Conservation (phyloP, 106 monocot genomes). For the Dendrobium nobile region DNA sequence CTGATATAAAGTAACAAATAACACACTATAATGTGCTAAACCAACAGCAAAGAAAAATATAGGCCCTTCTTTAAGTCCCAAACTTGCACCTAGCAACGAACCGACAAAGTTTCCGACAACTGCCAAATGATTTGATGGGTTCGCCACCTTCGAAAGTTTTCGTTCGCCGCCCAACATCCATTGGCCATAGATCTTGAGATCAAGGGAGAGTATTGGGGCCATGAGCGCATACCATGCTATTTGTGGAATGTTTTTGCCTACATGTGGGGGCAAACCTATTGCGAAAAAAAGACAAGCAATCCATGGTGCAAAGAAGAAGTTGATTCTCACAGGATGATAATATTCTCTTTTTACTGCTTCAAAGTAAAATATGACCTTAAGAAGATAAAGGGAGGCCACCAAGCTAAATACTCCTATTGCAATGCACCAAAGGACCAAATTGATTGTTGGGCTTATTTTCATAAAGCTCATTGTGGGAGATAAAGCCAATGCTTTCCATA, state of each 20-base stretch:
- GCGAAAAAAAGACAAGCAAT: constrained; percentile 23
- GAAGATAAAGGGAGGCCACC: constrained; percentile 10
- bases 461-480: constrained; percentile 32
- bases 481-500: constrained; percentile 40
- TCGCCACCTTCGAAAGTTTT: constrained; percentile 17
- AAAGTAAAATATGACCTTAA: constrained; percentile 24
- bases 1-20: constrained; percentile 22
- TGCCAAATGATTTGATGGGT: constrained; percentile 2
- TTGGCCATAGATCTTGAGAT: constrained; percentile 18
- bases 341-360: constrained; percentile 21
- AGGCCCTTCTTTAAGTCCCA: constrained; percentile 7
- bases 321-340: constrained; percentile 19
- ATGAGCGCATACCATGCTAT: constrained; percentile 11
- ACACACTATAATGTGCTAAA: constrained; percentile 15
- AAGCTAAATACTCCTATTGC: constrained; percentile 3
- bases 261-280: constrained; percentile 13
- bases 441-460: constrained; percentile 9
- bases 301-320: constrained; percentile 32
- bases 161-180: constrained; percentile 18
- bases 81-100: neutral
- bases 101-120: constrained; percentile 7
- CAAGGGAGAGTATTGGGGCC: constrained; percentile 16
- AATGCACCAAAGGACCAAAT: constrained; percentile 24
- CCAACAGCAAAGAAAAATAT: constrained; percentile 19
- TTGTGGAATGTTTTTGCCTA: neutral